Base-by-base conservation (phyloP, 2,329 filamentous ascomycete species). In the Xylariaceae sp. region DNA sequence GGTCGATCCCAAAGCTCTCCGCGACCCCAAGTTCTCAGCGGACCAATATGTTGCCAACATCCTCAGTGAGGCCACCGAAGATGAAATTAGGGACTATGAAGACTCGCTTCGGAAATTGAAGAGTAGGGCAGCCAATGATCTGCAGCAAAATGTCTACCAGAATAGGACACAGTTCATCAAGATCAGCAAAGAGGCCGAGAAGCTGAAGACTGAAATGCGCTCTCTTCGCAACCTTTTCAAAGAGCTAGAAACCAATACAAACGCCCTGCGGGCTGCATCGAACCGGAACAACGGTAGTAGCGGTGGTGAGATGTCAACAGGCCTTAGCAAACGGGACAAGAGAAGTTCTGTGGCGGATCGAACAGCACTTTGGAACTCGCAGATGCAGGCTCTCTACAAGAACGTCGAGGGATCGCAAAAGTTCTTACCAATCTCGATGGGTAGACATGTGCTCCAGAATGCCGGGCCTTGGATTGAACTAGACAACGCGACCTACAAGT, bases 161-260 rank as follows among this genome's bases (percentile, higher is more conserved):
- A 98, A 98, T 65, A 83, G 93, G 37, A 95, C 89, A 0, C 93
- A 97, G 59, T 98, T 98, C 61, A 97, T 98, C 73, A 95, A 95
- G 66, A 97, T 98, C 64, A 96, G 90, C 62, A 96, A 97, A 66
- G 93, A 35, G 68, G 93, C 94, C 2, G 93, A 98, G 66, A 96
- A 95, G 69, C 79, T 98, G 43, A 97, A 97, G 67, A 81, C 81
- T 41, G 93, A 98, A 64, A 97, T 98, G 93, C 81, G 88, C 39
- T 87, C 87, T 6, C 77, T 98, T 24, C 81, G 87, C 34, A 88
- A 88, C 50, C 75, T 97, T 39, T 96, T 98, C 85, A 83, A 89
- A 2, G 93, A 98, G 51, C 76, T 98, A 42, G 97, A 89, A 55
- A 76, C 80, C 7, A 89, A 89, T 45, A 85, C 82, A 1, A 82